Evolutionary conservation across 805 yeast genomes (phyloP), one percentile per base, ranked within the genome.

Genomic region (Spencermartinsiella europaea): DNA sequence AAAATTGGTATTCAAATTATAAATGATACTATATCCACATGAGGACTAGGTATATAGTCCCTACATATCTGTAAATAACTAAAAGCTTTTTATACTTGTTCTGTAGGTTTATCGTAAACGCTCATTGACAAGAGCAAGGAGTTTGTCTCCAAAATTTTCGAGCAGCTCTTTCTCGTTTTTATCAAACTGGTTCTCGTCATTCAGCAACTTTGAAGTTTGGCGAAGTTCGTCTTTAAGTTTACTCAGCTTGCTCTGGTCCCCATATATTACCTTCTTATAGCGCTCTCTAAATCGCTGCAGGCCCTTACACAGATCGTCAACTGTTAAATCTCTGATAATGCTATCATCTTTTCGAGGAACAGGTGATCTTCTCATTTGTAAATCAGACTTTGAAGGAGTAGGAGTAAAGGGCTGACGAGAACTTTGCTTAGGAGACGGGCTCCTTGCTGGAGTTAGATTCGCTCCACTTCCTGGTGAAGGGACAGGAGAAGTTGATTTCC

Each of bases 71-170:
- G n/a, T n/a, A n/a, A n/a, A n/a, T n/a, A n/a, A n/a, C n/a, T n/a
- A n/a, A n/a, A n/a, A n/a, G n/a, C n/a, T n/a, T n/a, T n/a, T n/a
- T n/a, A n/a, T n/a, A n/a, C n/a, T n/a, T n/a, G n/a, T n/a, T n/a
- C n/a, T n/a, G n/a, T n/a, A n/a, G n/a, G 7, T 25, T 25, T 12
- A 25, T 25, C 31, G 31, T 25, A 25, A 25, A 17, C 42, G 25
- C 22, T 34, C 27, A 7, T 46, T 39, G 14, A 53, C 53, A 17
- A 54, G 34, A 12, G 40, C n/a, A 12, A 53, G 28, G 12, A 54
- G 42, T 40, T 42, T 35, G 31, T 51, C 47, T 21, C 58, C 53
- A 34, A 75, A 56, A 25, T 38, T 36, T 35, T 55, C 52, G 17
- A 56, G 37, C 40, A 56, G 21, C 12, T 54, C 53, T 15, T 55